These are phyloP conservation scores for Ceriops zippeliana DNA, from an alignment of 345 rosid species.

Conservation along the genomic window DNA sequence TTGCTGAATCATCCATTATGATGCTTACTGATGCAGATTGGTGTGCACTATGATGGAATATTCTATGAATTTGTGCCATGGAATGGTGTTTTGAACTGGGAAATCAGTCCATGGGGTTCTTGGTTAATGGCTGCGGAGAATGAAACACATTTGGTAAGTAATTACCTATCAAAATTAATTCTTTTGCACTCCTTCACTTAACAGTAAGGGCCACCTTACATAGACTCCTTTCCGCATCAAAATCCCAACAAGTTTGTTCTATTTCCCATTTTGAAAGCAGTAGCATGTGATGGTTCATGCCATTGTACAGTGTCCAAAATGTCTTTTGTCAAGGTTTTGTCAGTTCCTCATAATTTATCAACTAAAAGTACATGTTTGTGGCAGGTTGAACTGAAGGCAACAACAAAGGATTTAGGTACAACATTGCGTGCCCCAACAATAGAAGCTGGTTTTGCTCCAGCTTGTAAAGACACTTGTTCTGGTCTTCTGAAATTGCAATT, in stretches of 20 bases:
- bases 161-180: neutral
- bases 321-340: neutral
- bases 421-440: constrained; percentile 82
- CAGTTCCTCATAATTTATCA: neutral
- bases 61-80: constrained; percentile 93
- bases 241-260: neutral
- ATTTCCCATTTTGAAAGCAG: constrained; percentile 4
- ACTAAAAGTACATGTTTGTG: constrained; percentile 3
- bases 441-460: constrained; percentile 81
- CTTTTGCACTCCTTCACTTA: neutral
- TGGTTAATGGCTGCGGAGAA: constrained; percentile 83
- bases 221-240: neutral
- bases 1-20: neutral
- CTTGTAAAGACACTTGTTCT: constrained; percentile 83
- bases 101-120: constrained; percentile 73
- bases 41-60: constrained; percentile 78
- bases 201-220: neutral
- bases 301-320: neutral
- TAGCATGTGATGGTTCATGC: neutral
- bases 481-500: constrained; percentile 66
- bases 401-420: constrained; percentile 68
- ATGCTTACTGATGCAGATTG: constrained; percentile 52
- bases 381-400: constrained; percentile 80
- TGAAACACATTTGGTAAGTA: constrained; percentile 57
- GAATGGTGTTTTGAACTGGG: constrained; percentile 77